Evolutionary conservation across 371 early-diverging fungal species (phyloP).

Genomic region (Chytridiales sp.): DNA sequence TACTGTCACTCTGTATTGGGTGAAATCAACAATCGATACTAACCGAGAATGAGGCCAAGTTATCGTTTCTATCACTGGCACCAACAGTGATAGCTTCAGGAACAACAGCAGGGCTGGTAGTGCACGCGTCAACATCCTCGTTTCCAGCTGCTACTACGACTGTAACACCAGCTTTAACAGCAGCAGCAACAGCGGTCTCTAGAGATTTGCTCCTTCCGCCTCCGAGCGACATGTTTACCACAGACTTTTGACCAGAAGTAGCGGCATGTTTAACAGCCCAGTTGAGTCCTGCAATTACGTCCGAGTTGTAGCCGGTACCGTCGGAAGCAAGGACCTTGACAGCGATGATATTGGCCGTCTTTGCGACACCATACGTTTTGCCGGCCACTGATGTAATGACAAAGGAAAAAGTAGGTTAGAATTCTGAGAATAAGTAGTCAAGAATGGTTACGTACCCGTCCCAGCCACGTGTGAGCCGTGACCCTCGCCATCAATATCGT

Average conservation of each 20-base stretch:
- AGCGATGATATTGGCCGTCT: conserved; percentile 63
- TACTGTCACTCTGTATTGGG: no score
- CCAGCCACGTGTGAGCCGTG: conserved; percentile 83
- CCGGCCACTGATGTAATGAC: conserved; percentile 68
- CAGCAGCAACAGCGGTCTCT: conserved; percentile 50
- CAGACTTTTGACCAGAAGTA: conserved; percentile 6
- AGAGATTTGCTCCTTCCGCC: conserved; percentile 36
- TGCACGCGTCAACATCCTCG: conserved; percentile 74
- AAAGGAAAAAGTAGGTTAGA: conserved; percentile 78
- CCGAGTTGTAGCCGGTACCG: conserved; percentile 27
- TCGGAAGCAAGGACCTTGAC: conserved; percentile 62
- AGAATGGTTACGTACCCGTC: conserved; percentile 50
- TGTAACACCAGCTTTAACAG: conserved; percentile 59
- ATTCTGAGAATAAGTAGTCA: no score
- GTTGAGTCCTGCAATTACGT: conserved; percentile 23
- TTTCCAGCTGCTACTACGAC: conserved; percentile 99
- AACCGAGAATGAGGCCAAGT: conserved; percentile 66
- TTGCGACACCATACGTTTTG: conserved; percentile 66
- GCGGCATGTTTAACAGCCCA: conserved; percentile 18
- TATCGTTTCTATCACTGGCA: conserved; percentile 57
- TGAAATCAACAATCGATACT: no score
- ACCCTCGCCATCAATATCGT: conserved; percentile 27
- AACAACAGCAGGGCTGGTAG: conserved; percentile 89
- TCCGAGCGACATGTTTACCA: conserved; percentile 43
- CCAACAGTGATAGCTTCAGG: conserved; percentile 61